A percentile compares a stretch with the other conserved stretches of the same genome.
Conservation (phyloP, 2,329 filamentous ascomycete species). For the Neonectria punicea region DNA sequence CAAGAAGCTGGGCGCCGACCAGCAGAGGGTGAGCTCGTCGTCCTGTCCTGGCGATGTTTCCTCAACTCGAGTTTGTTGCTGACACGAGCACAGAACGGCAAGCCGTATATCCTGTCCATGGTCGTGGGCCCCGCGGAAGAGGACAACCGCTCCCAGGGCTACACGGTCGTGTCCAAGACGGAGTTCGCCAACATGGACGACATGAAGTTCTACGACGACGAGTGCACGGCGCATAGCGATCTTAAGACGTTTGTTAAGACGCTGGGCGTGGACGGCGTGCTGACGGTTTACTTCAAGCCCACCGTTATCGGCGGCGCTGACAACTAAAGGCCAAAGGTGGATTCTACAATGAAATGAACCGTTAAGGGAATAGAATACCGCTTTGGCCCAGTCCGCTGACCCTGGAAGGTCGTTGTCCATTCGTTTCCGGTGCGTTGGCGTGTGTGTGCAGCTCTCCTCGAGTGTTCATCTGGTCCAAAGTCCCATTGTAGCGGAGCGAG, state of each 20-base stretch:
- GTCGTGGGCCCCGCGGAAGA: slow-evolving; percentile 63
- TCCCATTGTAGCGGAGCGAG: slow-evolving; percentile 45
- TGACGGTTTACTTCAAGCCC: slow-evolving; percentile 56
- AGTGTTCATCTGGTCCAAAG: slow-evolving; percentile 37
- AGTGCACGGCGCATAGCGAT: slow-evolving; percentile 55
- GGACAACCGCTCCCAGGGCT: slow-evolving; percentile 72
- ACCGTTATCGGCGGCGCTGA: slow-evolving; percentile 41
- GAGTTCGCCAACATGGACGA: slow-evolving; percentile 73
- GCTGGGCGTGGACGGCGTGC: slow-evolving; percentile 49
- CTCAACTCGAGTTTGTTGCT: background rate
- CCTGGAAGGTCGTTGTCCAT: background rate
- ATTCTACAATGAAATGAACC: background rate
- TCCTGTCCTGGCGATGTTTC: background rate
- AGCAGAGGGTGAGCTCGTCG: slow-evolving; percentile 52
- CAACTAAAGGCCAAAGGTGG: background rate
- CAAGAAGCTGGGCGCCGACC: slow-evolving; percentile 51
- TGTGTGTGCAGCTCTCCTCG: background rate
- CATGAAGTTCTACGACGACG: slow-evolving; percentile 75
- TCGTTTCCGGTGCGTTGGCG: background rate
- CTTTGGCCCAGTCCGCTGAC: background rate
- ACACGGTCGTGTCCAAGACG: slow-evolving; percentile 70
- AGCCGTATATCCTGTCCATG: slow-evolving; percentile 73
- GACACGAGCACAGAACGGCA: slow-evolving; percentile 66
- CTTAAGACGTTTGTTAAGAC: slow-evolving; percentile 52
- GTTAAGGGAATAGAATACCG: background rate